phyloP scores from a whole-genome alignment of 1,139 yeast genomes.

The Suhomyces choctaworum region DNA sequence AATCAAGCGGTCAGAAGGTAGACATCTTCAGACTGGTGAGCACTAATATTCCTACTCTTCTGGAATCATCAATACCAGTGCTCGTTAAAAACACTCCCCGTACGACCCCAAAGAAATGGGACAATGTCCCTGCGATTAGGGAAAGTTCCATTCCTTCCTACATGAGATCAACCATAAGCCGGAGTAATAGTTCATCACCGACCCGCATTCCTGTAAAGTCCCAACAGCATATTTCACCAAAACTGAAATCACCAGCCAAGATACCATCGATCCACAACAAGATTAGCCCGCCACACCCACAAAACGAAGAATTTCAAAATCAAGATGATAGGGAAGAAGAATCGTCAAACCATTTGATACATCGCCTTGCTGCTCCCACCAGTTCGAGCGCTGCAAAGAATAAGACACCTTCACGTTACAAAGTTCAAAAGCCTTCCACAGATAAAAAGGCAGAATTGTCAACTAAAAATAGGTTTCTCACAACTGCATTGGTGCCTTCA shows the following conservation, averaged over 20 bases:
- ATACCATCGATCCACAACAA: too few relatives aligned
- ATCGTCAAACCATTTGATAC: constrained; percentile 15
- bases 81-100: too few relatives aligned
- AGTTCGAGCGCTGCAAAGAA: constrained; percentile 32
- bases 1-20: too few relatives aligned
- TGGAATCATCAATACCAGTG: too few relatives aligned
- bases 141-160: constrained; percentile 14
- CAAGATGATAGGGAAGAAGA: neutral
- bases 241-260: constrained; percentile 8
- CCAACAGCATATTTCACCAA: constrained; percentile 2
- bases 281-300: neutral
- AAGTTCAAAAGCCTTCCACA: constrained; percentile 10
- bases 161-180: constrained; percentile 12
- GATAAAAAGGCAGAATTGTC: constrained; percentile 10
- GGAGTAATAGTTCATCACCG: constrained; percentile 11
- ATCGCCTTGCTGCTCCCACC: constrained; percentile 30
- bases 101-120: too few relatives aligned
- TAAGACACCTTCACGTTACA: constrained; percentile 10
- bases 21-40: too few relatives aligned
- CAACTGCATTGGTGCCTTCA: constrained; percentile 37
- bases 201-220: constrained; percentile 4
- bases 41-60: too few relatives aligned
- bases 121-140: too few relatives aligned
- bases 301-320: neutral
- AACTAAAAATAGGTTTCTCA: constrained; percentile 35